Evolutionary conservation across 148 eudicot genomes (phyloP).

Genomic region (Gaultheria prostrata): DNA sequence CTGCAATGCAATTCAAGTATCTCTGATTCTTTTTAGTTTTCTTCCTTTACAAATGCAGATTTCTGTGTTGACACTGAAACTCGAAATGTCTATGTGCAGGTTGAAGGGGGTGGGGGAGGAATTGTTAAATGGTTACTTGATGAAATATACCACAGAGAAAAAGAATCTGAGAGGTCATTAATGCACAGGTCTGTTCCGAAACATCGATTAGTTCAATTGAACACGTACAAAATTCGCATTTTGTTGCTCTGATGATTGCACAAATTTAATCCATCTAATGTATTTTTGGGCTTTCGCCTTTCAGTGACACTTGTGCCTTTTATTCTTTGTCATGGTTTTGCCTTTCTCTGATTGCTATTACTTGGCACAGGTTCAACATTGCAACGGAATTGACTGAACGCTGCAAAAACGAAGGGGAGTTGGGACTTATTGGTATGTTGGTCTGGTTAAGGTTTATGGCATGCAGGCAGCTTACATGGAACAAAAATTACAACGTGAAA

Average conservation of each 20-base stretch:
- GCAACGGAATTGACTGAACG: constrained; percentile 14
- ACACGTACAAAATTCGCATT: background rate
- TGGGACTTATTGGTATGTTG: constrained; percentile 12
- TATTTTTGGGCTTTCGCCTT: background rate
- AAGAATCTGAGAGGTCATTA: constrained; percentile 16
- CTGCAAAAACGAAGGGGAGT: constrained; percentile 11
- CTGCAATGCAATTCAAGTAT: background rate
- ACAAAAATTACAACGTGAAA: constrained; percentile 16
- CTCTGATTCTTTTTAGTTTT: background rate
- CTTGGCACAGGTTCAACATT: constrained; percentile 15
- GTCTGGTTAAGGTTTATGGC: constrained; percentile 17
- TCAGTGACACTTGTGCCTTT: background rate
- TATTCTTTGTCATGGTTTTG: background rate
- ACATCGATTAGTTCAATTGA: background rate
- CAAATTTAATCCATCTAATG: background rate
- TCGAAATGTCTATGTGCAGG: constrained; percentile 3
- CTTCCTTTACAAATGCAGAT: background rate
- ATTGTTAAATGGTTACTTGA: constrained; percentile 23
- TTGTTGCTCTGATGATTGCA: background rate
- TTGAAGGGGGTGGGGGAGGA: constrained; percentile 6
- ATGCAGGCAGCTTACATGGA: constrained; percentile 17
- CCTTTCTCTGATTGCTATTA: background rate
- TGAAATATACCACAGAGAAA: constrained; percentile 19
- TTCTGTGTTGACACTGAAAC: background rate
- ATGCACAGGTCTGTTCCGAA: constrained; percentile 14